A percentile compares a stretch with the other conserved stretches of the same genome.
Conservation (phyloP, 2,329 filamentous ascomycete species). For the Fusarium hostae region DNA sequence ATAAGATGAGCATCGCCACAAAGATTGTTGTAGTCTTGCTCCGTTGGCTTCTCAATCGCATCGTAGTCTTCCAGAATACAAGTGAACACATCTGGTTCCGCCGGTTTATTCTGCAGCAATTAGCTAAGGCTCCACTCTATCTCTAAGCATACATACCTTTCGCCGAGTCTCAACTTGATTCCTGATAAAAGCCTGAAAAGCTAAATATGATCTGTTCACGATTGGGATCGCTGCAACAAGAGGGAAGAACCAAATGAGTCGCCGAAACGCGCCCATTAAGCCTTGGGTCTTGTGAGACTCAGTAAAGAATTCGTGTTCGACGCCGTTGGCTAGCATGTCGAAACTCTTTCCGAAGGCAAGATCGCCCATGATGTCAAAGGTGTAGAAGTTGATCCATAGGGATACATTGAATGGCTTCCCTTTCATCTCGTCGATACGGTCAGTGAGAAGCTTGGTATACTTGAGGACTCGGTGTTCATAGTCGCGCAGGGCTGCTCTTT, state of each 20-base stretch:
- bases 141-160: not conserved
- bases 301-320: constrained; percentile 1
- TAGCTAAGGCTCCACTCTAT: not conserved
- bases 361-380: constrained; percentile 32
- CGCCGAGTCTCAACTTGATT: not conserved
- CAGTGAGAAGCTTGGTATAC: constrained; percentile 6
- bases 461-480: constrained; percentile 24
- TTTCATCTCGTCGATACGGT: not conserved
- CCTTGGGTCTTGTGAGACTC: not conserved
- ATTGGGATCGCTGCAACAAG: not conserved
- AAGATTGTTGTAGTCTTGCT: not conserved
- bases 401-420: not conserved
- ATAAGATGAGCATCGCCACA: constrained; percentile 2
- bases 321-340: constrained; percentile 8
- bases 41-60: not conserved
- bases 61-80: constrained; percentile 14
- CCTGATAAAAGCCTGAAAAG: not conserved
- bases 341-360: constrained; percentile 32
- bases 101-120: not conserved
- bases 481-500: not conserved
- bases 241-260: not conserved
- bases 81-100: constrained; percentile 10
- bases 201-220: not conserved
- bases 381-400: constrained; percentile 23
- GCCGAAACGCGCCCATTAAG: constrained; percentile 2